phyloP scores from a whole-genome alignment of 2,329 filamentous ascomycete species.

The Penicillium sp. region DNA sequence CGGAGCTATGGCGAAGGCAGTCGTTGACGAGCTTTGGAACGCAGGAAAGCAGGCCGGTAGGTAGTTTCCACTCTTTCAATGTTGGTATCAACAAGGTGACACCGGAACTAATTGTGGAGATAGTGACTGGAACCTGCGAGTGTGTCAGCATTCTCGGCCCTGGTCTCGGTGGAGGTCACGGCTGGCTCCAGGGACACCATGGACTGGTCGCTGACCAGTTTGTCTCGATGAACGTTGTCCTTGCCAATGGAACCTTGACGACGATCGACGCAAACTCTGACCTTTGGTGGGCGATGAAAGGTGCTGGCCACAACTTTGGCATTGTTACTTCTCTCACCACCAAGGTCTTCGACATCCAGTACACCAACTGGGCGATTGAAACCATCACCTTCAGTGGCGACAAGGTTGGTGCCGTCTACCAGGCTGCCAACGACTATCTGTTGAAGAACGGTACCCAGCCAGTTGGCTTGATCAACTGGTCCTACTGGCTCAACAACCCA shows the following conservation, averaged over 20 bases:
- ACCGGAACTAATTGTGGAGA: background rate
- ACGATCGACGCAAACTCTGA: conserved; percentile 48
- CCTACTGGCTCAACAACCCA: conserved; percentile 34
- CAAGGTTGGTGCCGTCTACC: conserved; percentile 53
- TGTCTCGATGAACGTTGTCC: conserved; percentile 53
- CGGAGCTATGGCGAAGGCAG: conserved; percentile 49
- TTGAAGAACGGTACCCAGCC: conserved; percentile 48
- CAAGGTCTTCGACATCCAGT: conserved; percentile 50
- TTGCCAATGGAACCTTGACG: conserved; percentile 50
- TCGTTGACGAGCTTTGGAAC: conserved; percentile 54
- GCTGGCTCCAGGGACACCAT: conserved; percentile 55
- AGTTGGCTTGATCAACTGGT: conserved; percentile 52
- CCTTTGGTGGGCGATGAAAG: conserved; percentile 59
- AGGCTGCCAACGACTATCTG: conserved; percentile 49
- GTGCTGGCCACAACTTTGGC: conserved; percentile 62
- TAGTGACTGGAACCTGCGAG: conserved; percentile 55
- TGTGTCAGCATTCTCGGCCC: conserved; percentile 53
- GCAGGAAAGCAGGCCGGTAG: conserved; percentile 49
- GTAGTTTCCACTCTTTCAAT: background rate
- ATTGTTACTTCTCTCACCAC: conserved; percentile 53
- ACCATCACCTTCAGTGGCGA: conserved; percentile 51
- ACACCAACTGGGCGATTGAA: conserved; percentile 41
- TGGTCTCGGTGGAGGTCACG: conserved; percentile 60
- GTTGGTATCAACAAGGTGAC: background rate
- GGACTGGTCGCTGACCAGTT: conserved; percentile 59